These are phyloP conservation scores for Sequoiadendron giganteum DNA, from an alignment of 75 land plant species.

Conservation along the genomic window DNA sequence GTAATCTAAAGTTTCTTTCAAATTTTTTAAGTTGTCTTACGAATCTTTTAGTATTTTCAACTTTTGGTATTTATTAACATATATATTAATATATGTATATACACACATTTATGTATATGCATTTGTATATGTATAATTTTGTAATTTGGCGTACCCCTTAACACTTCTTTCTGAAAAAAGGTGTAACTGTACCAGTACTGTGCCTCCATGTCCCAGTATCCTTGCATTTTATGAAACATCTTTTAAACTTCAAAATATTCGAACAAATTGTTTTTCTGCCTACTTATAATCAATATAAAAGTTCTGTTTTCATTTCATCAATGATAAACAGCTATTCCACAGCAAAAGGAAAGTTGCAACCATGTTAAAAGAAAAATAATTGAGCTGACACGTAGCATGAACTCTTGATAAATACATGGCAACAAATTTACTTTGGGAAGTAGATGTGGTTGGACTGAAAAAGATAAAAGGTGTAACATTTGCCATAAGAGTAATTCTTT, in stretches of 20 bases:
- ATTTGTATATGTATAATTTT: neutral
- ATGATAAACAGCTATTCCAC: neutral
- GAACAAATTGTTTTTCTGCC: neutral
- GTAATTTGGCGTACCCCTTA: neutral
- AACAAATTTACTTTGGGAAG: neutral
- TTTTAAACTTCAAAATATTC: neutral
- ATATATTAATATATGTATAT: no score
- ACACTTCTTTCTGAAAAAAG: neutral
- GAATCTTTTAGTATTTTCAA: neutral
- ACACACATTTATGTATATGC: neutral
- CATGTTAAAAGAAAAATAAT: neutral
- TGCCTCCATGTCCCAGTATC: neutral
- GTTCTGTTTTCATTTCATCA: conserved; percentile 1
- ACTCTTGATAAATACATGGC: neutral
- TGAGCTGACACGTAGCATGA: neutral
- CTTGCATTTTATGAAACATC: neutral
- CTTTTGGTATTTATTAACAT: no score
- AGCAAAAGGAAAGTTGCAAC: neutral
- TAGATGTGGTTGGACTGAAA: neutral
- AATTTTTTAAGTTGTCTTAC: neutral
- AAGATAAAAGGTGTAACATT: neutral
- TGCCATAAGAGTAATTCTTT: neutral
- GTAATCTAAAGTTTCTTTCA: neutral
- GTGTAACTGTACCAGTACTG: neutral
- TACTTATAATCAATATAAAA: neutral